Evolutionary conservation across 2,329 filamentous ascomycete species (phyloP).

Genomic region (Chaetothyriales sp.): DNA sequence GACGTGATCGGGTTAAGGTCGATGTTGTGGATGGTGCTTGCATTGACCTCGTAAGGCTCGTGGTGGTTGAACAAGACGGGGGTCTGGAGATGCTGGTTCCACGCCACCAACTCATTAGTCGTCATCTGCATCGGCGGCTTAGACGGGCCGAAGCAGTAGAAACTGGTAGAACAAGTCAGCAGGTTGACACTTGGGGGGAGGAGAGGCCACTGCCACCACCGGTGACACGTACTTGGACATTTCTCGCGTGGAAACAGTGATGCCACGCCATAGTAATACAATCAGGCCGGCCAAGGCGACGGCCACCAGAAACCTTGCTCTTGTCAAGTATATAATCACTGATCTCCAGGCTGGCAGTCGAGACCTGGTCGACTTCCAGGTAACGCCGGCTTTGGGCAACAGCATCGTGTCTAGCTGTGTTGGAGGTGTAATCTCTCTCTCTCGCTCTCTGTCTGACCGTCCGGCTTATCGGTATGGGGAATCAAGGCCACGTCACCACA

Average conservation of each 20-base stretch:
- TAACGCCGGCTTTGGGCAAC: conserved; percentile 75
- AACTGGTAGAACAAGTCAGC: conserved; percentile 39
- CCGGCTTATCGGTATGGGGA: not conserved
- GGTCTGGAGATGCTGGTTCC: conserved; percentile 77
- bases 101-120: conserved; percentile 74
- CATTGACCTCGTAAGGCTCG: conserved; percentile 70
- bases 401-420: conserved; percentile 46
- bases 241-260: conserved; percentile 64
- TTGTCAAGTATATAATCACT: conserved; percentile 53
- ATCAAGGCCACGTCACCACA: not conserved
- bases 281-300: conserved; percentile 55
- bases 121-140: conserved; percentile 96
- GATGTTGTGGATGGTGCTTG: conserved; percentile 59
- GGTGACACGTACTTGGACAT: conserved; percentile 60
- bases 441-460: no score
- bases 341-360: conserved; percentile 63
- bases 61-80: conserved; percentile 96
- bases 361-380: conserved; percentile 79
- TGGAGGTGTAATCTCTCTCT: no score
- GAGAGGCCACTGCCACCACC: not conserved
- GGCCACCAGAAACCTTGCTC: conserved; percentile 62
- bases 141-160: conserved; percentile 90
- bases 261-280: conserved; percentile 74
- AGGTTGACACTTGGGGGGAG: not conserved
- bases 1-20: conserved; percentile 76